A percentile compares a stretch with the other conserved stretches of the same genome.
Evolutionary conservation across 306 rosid species (phyloP).

Genomic region (Rosa multiflora): DNA sequence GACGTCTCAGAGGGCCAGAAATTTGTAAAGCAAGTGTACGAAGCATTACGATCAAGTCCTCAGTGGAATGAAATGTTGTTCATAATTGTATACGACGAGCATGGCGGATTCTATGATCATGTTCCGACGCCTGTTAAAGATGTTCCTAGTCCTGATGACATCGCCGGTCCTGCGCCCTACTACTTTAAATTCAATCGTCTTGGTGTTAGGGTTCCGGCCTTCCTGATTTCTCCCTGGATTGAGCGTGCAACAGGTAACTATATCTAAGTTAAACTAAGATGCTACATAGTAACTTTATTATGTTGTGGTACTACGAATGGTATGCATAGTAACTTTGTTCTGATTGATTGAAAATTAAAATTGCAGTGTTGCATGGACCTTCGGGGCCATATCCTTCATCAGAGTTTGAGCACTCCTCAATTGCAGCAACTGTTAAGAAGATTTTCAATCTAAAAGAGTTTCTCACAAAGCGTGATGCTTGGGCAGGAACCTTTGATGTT

Average conservation of each 20-base stretch:
- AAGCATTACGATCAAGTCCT: constrained; percentile 60
- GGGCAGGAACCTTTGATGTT: constrained; percentile 50
- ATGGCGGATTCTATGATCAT: constrained; percentile 79
- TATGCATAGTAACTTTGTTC: background rate
- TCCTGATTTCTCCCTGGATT: constrained; percentile 75
- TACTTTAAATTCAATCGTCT: constrained; percentile 60
- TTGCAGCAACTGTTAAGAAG: constrained; percentile 61
- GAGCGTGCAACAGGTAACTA: constrained; percentile 53
- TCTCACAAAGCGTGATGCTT: constrained; percentile 57
- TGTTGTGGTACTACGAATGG: background rate
- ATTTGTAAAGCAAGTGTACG: constrained; percentile 60
- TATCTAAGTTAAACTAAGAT: background rate
- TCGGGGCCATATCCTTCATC: constrained; percentile 58
- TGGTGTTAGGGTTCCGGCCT: constrained; percentile 66
- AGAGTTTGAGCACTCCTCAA: constrained; percentile 68
- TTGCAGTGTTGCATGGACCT: constrained; percentile 54
- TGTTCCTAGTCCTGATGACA: constrained; percentile 65
- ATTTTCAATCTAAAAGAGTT: constrained; percentile 55
- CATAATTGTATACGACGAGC: constrained; percentile 68
- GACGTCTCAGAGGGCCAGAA: constrained; percentile 71
- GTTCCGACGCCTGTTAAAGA: constrained; percentile 57
- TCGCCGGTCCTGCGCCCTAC: constrained; percentile 49
- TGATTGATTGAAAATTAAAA: background rate
- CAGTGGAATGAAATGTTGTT: constrained; percentile 79
- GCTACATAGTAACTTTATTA: background rate